phyloP scores from a whole-genome alignment of 768 basidiomycete genomes.

The Coprinopsis strossmayeri region DNA sequence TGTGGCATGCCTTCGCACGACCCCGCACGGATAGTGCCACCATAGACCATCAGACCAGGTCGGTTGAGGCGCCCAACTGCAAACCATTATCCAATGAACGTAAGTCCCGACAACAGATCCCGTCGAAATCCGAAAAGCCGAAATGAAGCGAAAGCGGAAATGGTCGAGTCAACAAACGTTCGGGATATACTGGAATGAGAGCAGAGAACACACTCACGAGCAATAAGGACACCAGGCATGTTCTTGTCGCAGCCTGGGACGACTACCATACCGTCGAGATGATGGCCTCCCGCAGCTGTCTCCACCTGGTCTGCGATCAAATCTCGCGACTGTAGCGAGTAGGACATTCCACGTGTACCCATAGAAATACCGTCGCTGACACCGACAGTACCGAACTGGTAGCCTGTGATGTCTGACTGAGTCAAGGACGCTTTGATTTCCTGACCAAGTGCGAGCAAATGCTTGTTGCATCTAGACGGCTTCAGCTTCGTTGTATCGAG shows the following conservation, averaged over 20 bases:
- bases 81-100: background rate
- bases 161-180: too few relatives aligned
- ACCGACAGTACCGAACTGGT: slow-evolving; percentile 96
- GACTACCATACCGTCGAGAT: slow-evolving; percentile 96
- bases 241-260: slow-evolving; percentile 99
- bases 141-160: too few relatives aligned
- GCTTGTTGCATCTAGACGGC: slow-evolving; percentile 79
- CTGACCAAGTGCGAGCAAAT: slow-evolving; percentile 85
- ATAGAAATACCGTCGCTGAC: slow-evolving; percentile 99
- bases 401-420: slow-evolving; percentile 73
- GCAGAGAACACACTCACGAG: slow-evolving; percentile 48
- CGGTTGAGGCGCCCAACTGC: slow-evolving; percentile 91
- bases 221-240: slow-evolving; percentile 99
- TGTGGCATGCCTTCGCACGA: slow-evolving; percentile 84
- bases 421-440: slow-evolving; percentile 76
- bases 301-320: slow-evolving; percentile 97
- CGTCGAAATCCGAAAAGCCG: too few relatives aligned
- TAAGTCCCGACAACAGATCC: too few relatives aligned
- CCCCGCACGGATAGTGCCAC: slow-evolving; percentile 90
- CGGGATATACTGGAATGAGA: slow-evolving; percentile 1
- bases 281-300: slow-evolving; percentile 93
- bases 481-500: slow-evolving; percentile 4
- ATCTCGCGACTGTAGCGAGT: slow-evolving; percentile 96
- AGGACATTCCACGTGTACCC: slow-evolving; percentile 91
- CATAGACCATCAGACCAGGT: slow-evolving; percentile 96